Base-by-base conservation (phyloP, 331 rosid species). In the Cydonia oblonga region DNA sequence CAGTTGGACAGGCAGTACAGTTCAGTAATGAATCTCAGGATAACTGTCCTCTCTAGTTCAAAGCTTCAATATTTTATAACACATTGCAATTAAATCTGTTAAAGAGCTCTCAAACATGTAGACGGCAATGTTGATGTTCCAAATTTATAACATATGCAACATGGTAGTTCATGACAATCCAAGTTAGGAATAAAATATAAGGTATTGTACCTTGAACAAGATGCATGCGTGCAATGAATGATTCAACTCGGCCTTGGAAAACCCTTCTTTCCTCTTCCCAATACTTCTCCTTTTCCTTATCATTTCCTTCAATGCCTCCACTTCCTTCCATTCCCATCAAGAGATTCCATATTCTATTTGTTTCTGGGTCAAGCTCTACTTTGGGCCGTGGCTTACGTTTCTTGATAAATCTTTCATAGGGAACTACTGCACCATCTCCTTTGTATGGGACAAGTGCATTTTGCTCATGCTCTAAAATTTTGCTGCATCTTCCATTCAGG, bases 161-260 rank as follows among this genome's bases (percentile, higher is more conserved):
- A 15, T 46, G 53, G n/a, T 46, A 15, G 53, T 46, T 38, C 42
- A 38, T 38, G 42, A 15, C n/a, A 46, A 46, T 46, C 19, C 1
- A 46, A 46, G 15, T 46, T 46, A 46, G 53, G 53, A 46, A 5
- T 46, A 46, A 46, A 46, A 46, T 44, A 44, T 15, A 15, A 46
- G 53, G 8, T 14, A 59, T 11, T 59, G 68, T 86, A 93, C 97
- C 98, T 93, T 91, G 98, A 75, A 93, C 93, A 65, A 93, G 96
- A 78, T 93, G 98, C 98, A 91, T 93, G 68, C 96, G 86, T 23
- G 98, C 98, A 85, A 91, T 38, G 81, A 91, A 91, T 68, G 96
- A 93, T 67, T 91, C 90, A 38, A 82, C 92, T 68, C 98, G 87
- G 76, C 97, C 93, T 24, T 67, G 90, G 68, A 93, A 91, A 74